Base-by-base conservation (phyloP, 345 rosid species). In the Salix caprea region DNA sequence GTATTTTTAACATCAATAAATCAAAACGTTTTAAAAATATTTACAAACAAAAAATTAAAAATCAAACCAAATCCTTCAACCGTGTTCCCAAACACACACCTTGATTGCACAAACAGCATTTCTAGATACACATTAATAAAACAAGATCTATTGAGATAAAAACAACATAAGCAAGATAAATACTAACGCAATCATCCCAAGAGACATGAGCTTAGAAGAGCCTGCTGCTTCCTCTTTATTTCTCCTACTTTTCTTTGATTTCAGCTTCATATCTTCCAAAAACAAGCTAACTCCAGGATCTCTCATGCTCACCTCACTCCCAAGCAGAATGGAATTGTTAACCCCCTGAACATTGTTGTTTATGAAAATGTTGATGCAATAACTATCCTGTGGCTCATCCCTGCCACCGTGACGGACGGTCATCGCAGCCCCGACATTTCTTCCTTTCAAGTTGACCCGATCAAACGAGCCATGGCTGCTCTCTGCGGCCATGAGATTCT, bases 351-450 rank as follows among this genome's bases (percentile, higher is more conserved):
- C 18, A 54, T 89, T 89, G 81, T 69, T 89, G 85, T 86, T 89
- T 48, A 86, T 36, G 72, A 83, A 77, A 21, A 89, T 87, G 86
- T 87, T 87, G 58, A 89, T 79, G 86, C 87, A 85, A 71, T 80
- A 80, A 74, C 82, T 34, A 14, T 79, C 80, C 50, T 42, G 67
- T 1, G 75, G 73, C 61, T 91, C 87, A 11, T 81, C 73, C 5
- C 81, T 36, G 21, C 71, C 54, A 70, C 83, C 88, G 10, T 71
- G 67, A 42, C 79, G 80, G 42, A 77, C 23, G 28, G 76, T 50
- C 97, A 91, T 89, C 42, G 89, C 72, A 0, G 96, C 96, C 7
- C 98, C 97, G 0, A 81, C 80, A 74, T 90, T 94, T 69, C 83
- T 87, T 60, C 94, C 97, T 26, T 86, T 85, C 69, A 92, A 23